Percentiles rank a stretch among this genome's conserved stretches.
phyloP scores from a whole-genome alignment of 2,329 filamentous ascomycete species.

The Clarireedia paspali region DNA sequence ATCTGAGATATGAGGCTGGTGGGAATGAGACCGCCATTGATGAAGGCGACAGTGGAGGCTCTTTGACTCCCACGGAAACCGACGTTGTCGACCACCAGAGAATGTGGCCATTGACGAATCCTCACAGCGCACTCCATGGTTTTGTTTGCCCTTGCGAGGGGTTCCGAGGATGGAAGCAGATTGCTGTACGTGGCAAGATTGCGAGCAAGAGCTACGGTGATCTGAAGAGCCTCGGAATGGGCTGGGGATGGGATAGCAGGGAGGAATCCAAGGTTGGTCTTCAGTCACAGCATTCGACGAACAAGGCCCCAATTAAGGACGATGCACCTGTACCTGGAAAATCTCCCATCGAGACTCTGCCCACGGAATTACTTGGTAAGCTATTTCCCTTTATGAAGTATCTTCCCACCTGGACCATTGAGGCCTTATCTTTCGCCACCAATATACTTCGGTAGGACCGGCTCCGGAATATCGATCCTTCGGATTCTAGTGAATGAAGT shows the following conservation, averaged over 20 bases:
- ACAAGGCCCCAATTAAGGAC: conserved; percentile 14
- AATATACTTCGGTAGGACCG: not conserved
- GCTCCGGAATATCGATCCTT: conserved; percentile 3
- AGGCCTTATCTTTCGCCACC: not conserved
- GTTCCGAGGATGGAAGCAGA: conserved; percentile 57
- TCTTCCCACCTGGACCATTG: not conserved
- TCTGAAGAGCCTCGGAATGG: conserved; percentile 46
- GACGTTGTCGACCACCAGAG: conserved; percentile 5
- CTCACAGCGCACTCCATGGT: conserved; percentile 48
- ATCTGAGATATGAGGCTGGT: conserved; percentile 26
- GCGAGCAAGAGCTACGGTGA: conserved; percentile 56
- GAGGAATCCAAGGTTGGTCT: not conserved
- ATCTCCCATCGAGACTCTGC: conserved; percentile 58
- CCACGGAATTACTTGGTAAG: conserved; percentile 64
- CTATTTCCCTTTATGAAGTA: conserved; percentile 16
- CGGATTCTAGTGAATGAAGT: conserved; percentile 3
- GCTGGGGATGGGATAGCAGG: conserved; percentile 39
- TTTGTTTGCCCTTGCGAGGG: conserved; percentile 49
- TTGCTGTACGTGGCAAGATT: conserved; percentile 45
- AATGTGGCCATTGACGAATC: conserved; percentile 30
- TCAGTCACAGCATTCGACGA: not conserved
- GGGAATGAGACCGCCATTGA: conserved; percentile 38
- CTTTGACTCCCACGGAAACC: conserved; percentile 22
- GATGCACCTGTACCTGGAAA: conserved; percentile 35
- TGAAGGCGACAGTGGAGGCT: conserved; percentile 22